These are phyloP conservation scores for Colletotrichum kahawae DNA, from an alignment of 2,329 filamentous ascomycete species.

Conservation along the genomic window DNA sequence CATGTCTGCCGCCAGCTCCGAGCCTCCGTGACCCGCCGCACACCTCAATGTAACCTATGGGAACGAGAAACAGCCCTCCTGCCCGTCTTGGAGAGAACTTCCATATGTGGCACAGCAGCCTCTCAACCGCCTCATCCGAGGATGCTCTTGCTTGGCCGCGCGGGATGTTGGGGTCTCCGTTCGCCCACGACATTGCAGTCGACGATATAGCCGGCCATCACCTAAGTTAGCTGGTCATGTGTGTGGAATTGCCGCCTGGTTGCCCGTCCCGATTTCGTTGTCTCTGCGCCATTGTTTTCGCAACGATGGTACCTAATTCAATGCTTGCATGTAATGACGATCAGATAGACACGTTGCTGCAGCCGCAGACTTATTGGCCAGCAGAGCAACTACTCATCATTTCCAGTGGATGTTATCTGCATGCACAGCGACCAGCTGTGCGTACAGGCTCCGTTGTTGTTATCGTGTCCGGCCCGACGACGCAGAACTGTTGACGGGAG, in stretches of 20 bases:
- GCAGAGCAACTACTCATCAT: not conserved
- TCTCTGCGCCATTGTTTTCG: not conserved
- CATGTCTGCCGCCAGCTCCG: constrained; percentile 16
- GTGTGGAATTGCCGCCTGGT: not conserved
- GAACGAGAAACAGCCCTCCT: not conserved
- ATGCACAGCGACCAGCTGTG: not conserved
- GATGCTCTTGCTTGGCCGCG: not conserved
- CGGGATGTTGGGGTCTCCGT: not conserved
- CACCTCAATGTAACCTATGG: not conserved
- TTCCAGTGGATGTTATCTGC: not conserved
- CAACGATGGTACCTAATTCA: not conserved
- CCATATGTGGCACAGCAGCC: not conserved
- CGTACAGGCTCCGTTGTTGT: not conserved
- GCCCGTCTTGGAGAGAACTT: not conserved
- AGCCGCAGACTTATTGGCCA: not conserved
- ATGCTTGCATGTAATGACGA: not conserved
- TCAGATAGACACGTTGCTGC: not conserved
- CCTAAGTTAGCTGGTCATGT: not conserved
- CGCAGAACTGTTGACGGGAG: not conserved
- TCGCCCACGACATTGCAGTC: not conserved
- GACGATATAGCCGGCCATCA: not conserved
- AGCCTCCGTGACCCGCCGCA: constrained; percentile 10
- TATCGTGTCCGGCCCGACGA: not conserved
- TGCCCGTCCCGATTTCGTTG: not conserved
- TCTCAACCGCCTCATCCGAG: constrained; percentile 16